These are phyloP conservation scores for Globisporangium carolinianum DNA, from an alignment of 352 stramenopile genomes.

Conservation along the genomic window DNA sequence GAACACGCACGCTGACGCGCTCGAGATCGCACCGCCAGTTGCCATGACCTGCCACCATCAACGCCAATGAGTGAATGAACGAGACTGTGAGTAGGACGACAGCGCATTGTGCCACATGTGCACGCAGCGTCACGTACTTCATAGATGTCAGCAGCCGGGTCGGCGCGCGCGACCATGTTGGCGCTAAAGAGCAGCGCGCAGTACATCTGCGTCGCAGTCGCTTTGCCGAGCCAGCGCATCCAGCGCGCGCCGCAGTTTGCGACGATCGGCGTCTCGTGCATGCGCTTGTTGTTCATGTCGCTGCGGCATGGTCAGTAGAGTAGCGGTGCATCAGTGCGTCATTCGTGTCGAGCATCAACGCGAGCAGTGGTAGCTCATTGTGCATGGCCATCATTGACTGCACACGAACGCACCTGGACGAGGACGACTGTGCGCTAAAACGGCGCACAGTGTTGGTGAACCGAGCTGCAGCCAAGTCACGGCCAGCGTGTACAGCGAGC, in stretches of 20 bases:
- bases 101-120: no score
- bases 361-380: no score
- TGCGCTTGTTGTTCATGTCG: constrained; percentile 23
- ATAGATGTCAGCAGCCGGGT: constrained; percentile 41
- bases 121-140: constrained; percentile 30
- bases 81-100: no score
- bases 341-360: background rate
- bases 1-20: constrained; percentile 55
- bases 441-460: no score
- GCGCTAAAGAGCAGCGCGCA: constrained; percentile 54
- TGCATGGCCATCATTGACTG: no score
- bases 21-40: constrained; percentile 51
- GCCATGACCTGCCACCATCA: constrained; percentile 31
- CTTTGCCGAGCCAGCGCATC: constrained; percentile 55
- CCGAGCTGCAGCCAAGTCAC: no score
- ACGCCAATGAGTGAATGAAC: background rate
- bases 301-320: constrained; percentile 7
- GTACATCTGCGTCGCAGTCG: constrained; percentile 70
- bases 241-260: constrained; percentile 35
- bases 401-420: no score
- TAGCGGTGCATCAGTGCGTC: background rate
- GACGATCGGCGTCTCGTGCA: constrained; percentile 50
- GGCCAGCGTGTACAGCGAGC: no score
- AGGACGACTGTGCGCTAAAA: no score
- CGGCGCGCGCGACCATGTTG: constrained; percentile 55